Conservation (phyloP, 2,329 filamentous ascomycete species). For the Neophaeococcomyces aloes region DNA sequence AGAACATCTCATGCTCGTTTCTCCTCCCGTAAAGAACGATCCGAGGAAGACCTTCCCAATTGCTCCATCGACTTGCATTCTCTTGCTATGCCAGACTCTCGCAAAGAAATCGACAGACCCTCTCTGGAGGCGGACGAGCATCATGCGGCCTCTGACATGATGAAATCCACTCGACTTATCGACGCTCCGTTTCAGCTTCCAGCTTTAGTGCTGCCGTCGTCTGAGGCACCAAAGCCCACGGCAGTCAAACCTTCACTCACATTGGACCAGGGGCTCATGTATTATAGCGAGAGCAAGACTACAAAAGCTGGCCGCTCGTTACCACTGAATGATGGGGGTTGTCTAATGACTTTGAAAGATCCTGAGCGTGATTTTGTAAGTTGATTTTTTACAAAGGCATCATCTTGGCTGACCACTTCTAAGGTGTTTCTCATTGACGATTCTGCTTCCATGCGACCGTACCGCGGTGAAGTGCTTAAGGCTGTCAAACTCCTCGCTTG, state of each 20-base stretch:
- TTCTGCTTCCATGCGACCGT: constrained; percentile 19
- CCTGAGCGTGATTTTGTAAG: constrained; percentile 22
- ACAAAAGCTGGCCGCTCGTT: not conserved
- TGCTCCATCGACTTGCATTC: too few relatives aligned
- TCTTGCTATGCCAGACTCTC: too few relatives aligned
- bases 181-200: too few relatives aligned
- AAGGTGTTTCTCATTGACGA: constrained; percentile 27
- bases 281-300: not conserved
- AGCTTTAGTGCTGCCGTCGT: not conserved
- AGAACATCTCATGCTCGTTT: too few relatives aligned
- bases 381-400: not conserved
- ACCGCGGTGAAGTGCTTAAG: constrained; percentile 1
- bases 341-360: constrained; percentile 16
- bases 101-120: not conserved
- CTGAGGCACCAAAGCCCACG: too few relatives aligned
- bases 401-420: not conserved
- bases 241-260: not conserved
- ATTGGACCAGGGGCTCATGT: not conserved
- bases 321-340: constrained; percentile 4
- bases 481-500: constrained; percentile 1
- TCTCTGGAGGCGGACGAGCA: too few relatives aligned
- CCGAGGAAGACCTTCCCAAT: too few relatives aligned
- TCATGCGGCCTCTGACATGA: too few relatives aligned
- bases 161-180: too few relatives aligned
- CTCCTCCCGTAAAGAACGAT: too few relatives aligned